Conservation (phyloP, 257 asterid genomes). For the Verbena officinalis region DNA sequence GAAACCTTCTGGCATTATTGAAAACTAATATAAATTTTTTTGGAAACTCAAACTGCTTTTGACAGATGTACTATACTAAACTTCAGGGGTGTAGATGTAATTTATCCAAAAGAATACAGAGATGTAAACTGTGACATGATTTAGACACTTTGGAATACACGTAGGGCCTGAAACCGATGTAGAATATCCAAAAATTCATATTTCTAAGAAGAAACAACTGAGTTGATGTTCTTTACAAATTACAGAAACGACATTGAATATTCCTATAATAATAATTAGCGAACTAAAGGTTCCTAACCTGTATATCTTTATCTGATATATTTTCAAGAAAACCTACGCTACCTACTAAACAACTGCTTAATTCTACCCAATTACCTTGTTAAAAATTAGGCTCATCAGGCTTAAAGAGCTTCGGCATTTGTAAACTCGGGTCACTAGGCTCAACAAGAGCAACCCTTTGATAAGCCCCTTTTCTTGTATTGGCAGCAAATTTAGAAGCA, state of each 20-base stretch:
- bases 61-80: too few species aligned
- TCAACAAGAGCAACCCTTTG: conserved; percentile 41
- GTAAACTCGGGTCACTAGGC: conserved; percentile 40
- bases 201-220: background rate
- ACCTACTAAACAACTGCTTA: background rate
- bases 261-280: background rate
- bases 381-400: conserved; percentile 74
- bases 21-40: too few species aligned
- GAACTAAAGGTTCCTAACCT: background rate
- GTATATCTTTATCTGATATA: background rate
- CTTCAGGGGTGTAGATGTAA: too few species aligned
- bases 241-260: background rate
- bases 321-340: background rate
- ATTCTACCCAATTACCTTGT: background rate
- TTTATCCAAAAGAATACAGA: too few species aligned
- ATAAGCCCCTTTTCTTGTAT: conserved; percentile 49
- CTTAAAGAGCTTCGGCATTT: conserved; percentile 73
- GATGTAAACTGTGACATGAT: too few species aligned
- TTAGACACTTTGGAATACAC: too few species aligned
- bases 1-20: too few species aligned
- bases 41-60: too few species aligned
- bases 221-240: background rate
- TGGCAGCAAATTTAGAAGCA: conserved; percentile 72
- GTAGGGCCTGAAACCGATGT: background rate
- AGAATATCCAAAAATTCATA: background rate